Base-by-base conservation (phyloP, 1,284 basidiomycete species). In the Mycena citricolor region DNA sequence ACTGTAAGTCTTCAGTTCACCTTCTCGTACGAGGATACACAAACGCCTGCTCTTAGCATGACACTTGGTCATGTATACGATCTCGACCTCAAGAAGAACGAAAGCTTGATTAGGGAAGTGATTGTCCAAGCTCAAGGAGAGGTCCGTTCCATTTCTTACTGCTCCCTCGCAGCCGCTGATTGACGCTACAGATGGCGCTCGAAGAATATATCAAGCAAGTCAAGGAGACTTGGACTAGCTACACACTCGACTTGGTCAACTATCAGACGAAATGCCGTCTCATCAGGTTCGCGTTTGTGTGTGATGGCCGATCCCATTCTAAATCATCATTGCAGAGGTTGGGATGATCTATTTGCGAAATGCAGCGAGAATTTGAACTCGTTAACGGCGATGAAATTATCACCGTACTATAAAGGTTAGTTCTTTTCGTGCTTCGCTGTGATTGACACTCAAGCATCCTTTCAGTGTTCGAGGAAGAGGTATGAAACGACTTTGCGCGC, bases 251-350 rank as follows among this genome's bases (percentile, higher is more conserved):
- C 54, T 74, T 99, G 36, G 91, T 98, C 58, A 95, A 98, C 63
- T 99, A 99, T 62, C 97, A 99, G 73, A 98, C 95, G 69, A 98
- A 95, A 66, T 98, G 94, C 58, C 84, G 95, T 34, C 77, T 99
- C 25, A 97, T 99, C 57, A 81, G 86, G 87, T 89, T 60, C 22
- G 72, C 50, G 16, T 22, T 30, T 8, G n/a, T n/a, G n/a, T n/a
- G n/a, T n/a, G n/a, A n/a, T n/a, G n/a, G n/a, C n/a, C n/a, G n/a
- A n/a, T 4, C 0, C 16, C 21, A 11, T 19, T 7, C 44, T 57
- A 22, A 54, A 32, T 40, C 43, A 14, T 42, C 7, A 16, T 43
- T 23, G 8, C 56, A 91, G 89, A 61, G 94, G 93, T 29, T 99
- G 95, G 94, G 97, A 99, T 62, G 95, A 98, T 38, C 74, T 99